Base-by-base conservation (phyloP, 441 rosid species). In the Mallotus repandus region DNA sequence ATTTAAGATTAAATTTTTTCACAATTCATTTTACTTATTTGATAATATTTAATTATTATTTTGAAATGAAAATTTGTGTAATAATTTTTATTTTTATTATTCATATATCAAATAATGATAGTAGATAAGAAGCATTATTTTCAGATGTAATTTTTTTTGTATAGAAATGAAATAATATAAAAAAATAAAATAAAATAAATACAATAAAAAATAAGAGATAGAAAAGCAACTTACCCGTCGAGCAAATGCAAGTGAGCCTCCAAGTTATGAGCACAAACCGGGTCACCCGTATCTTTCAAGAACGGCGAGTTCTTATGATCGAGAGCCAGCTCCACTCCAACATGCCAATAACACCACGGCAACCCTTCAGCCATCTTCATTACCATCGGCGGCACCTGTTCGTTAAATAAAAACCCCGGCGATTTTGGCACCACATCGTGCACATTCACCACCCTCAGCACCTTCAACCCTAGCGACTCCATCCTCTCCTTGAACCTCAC, bases 291-390 rank as follows among this genome's bases (percentile, higher is more conserved):
- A 0, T 77, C 83, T 59, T 90, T 88, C 76, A 93, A 74, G 48
- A 91, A 93, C 5, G 96, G 97, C 9, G 96, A 89, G 68, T 83
- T 81, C 49, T 70, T 84, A n/a, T 91, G 94, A 75, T 89, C 91
- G 19, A 93, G 63, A 14, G 77, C 81, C 71, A 93, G 66, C 86
- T 89, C 96, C 72, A 83, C 94, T 19, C 98, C 98, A 1, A 89
- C 91, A 41, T 93, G 98, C 19, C 86, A 80, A 78, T 93, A 93
- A 81, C 92, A 80, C 98, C 98, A 93, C 5, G 98, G 98, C 81
- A 89, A 56, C 1, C 88, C 83, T 61, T 73, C 88, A 0, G 81
- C 89, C 54, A 88, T 10, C 77, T 83, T 87, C 87, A 86, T 87
- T 73, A 89, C 9, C 72, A 74, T 45, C 21, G 77, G 62, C 5